Evolutionary conservation across 2,329 filamentous ascomycete species (phyloP).

Genomic region (Penicillium sp.): DNA sequence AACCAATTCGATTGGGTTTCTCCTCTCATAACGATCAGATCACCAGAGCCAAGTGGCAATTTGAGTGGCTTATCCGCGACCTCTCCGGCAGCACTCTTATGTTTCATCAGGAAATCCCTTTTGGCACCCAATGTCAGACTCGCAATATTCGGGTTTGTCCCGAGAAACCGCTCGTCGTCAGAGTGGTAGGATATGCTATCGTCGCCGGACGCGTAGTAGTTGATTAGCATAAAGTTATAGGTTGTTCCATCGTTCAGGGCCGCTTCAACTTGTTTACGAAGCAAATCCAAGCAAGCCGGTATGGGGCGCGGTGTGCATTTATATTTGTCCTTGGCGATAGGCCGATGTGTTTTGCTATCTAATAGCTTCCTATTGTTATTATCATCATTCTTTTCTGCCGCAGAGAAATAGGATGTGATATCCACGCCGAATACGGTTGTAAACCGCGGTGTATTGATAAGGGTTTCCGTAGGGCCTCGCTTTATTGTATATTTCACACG

Average conservation of each 20-base stretch:
- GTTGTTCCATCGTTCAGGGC: slow-evolving; percentile 54
- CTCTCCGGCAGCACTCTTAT: slow-evolving; percentile 50
- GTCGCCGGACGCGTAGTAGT: slow-evolving; percentile 73
- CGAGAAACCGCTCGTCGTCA: slow-evolving; percentile 75
- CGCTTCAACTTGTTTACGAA: slow-evolving; percentile 61
- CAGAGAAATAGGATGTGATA: slow-evolving; percentile 59
- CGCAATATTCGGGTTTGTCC: slow-evolving; percentile 65
- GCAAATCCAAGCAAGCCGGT: slow-evolving; percentile 62
- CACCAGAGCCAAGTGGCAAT: slow-evolving; percentile 59
- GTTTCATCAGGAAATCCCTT: slow-evolving; percentile 75
- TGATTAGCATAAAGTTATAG: slow-evolving; percentile 78
- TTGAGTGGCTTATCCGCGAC: slow-evolving; percentile 45
- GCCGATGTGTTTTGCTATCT: slow-evolving; percentile 41
- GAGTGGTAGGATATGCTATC: slow-evolving; percentile 78
- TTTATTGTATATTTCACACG: slow-evolving; percentile 70
- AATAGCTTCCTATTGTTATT: slow-evolving; percentile 24
- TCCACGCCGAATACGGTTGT: slow-evolving; percentile 60
- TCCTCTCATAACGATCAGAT: slow-evolving; percentile 77
- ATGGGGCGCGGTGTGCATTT: slow-evolving; percentile 59
- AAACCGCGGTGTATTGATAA: slow-evolving; percentile 60
- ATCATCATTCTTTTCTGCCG: slow-evolving; percentile 18
- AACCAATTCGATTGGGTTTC: slow-evolving; percentile 72
- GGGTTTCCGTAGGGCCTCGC: slow-evolving; percentile 58
- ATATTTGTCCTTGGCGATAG: slow-evolving; percentile 47
- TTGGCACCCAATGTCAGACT: slow-evolving; percentile 69